These are phyloP conservation scores for Brassica hybrid DNA, from an alignment of 441 rosid genomes.

Conservation along the genomic window DNA sequence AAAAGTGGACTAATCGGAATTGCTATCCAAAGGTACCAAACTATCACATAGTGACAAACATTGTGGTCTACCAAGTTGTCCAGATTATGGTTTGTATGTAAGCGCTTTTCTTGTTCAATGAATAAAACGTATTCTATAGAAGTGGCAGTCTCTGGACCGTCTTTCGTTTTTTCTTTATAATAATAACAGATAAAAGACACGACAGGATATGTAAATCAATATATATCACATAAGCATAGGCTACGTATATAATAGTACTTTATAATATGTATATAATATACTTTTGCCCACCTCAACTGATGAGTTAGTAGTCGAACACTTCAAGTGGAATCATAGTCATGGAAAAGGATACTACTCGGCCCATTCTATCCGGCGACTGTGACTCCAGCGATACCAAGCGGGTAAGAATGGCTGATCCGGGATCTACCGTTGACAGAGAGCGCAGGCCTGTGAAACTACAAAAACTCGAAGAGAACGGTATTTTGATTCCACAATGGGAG, in stretches of 20 bases:
- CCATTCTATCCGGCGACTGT: slow-evolving; percentile 1
- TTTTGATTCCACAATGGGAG: neutral
- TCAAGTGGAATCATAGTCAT: neutral
- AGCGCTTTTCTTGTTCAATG: slow-evolving; percentile 1
- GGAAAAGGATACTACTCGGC: neutral
- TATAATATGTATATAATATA: neutral
- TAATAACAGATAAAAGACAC: slow-evolving; percentile 18
- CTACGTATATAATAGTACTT: slow-evolving; percentile 5
- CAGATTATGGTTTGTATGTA: slow-evolving; percentile 5
- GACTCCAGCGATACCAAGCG: slow-evolving; percentile 30
- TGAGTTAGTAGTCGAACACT: slow-evolving; percentile 4
- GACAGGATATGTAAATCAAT: neutral
- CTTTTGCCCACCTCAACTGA: neutral
- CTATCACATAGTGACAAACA: neutral
- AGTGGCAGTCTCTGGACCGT: slow-evolving; percentile 23
- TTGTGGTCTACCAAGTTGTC: slow-evolving; percentile 36
- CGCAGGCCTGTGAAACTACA: slow-evolving; percentile 20
- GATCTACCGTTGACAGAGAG: neutral
- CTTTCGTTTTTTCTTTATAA: neutral
- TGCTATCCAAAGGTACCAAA: slow-evolving; percentile 3
- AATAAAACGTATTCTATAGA: slow-evolving; percentile 6
- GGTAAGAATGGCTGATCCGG: slow-evolving; percentile 14
- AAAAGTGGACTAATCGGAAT: slow-evolving; percentile 3
- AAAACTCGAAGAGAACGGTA: slow-evolving; percentile 32
- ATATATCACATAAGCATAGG: slow-evolving; percentile 3